Percentiles rank a stretch among this genome's conserved stretches.
Evolutionary conservation across 1,284 basidiomycete genomes (phyloP).

Genomic region (Rhizoctonia solani): DNA sequence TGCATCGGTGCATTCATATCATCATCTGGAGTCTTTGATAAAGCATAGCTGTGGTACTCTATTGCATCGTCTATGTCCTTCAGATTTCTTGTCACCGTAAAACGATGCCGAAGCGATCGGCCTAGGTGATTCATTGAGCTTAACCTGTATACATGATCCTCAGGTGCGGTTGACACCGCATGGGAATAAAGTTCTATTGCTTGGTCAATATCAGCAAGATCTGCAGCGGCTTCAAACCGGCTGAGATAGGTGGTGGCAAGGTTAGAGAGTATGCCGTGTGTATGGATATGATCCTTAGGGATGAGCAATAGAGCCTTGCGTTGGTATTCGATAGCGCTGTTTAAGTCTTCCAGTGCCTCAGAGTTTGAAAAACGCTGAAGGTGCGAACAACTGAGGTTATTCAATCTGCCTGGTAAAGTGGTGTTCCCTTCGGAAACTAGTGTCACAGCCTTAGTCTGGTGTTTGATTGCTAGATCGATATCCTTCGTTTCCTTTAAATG

Average conservation of each 20-base stretch:
- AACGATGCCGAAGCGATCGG: no score
- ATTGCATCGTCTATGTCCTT: not conserved
- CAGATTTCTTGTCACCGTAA: no score
- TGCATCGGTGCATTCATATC: not conserved
- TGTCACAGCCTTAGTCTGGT: not conserved
- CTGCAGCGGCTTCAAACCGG: not conserved
- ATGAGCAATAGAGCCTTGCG: not conserved
- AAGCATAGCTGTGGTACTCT: not conserved
- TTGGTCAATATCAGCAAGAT: not conserved
- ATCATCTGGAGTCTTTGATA: not conserved
- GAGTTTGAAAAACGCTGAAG: not conserved
- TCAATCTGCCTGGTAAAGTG: not conserved
- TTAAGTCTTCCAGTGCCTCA: not conserved
- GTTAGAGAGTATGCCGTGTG: not conserved
- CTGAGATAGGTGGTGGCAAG: not conserved
- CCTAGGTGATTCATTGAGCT: not conserved
- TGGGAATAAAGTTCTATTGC: not conserved
- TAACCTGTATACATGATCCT: not conserved
- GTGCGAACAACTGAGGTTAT: not conserved
- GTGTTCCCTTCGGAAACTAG: constrained; percentile 8
- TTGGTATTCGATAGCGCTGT: not conserved
- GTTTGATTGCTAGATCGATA: not conserved
- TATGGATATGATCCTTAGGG: not conserved
- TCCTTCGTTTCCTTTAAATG: not conserved
- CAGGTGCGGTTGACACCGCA: not conserved